phyloP scores from a whole-genome alignment of 2,329 filamentous ascomycete species.

The Stagonosporopsis tanaceti region DNA sequence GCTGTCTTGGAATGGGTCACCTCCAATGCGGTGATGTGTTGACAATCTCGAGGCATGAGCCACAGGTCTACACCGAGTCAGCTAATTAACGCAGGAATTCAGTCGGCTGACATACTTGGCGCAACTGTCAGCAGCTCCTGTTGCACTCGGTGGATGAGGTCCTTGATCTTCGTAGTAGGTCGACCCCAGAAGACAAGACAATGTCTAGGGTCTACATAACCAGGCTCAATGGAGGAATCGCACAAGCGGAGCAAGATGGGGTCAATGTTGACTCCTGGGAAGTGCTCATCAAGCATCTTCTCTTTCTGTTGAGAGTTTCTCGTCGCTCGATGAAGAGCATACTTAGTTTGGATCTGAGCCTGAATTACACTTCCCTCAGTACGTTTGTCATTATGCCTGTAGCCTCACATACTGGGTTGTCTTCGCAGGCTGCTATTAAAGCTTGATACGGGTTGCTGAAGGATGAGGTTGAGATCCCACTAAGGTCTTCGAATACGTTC shows the following conservation, averaged over 20 bases:
- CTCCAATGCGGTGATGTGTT: constrained; percentile 88
- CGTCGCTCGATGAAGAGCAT: constrained; percentile 74
- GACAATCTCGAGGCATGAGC: constrained; percentile 79
- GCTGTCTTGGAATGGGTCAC: constrained; percentile 80
- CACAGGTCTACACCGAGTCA: constrained; percentile 69
- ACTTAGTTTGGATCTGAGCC: constrained; percentile 74
- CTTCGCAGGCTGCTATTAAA: constrained; percentile 71
- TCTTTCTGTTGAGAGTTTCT: constrained; percentile 79
- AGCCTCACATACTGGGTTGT: constrained; percentile 67
- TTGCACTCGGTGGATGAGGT: constrained; percentile 75
- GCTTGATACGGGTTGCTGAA: constrained; percentile 78
- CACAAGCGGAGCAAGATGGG: constrained; percentile 75
- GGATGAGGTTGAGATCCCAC: constrained; percentile 44
- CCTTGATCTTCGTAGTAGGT: constrained; percentile 75
- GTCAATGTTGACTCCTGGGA: constrained; percentile 77
- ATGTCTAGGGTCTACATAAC: constrained; percentile 77
- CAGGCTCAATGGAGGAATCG: constrained; percentile 68
- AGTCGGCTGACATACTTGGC: constrained; percentile 66
- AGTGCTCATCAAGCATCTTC: constrained; percentile 74
- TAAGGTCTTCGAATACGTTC: constrained; percentile 51
- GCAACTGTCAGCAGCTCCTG: constrained; percentile 67
- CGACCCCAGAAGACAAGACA: constrained; percentile 90
- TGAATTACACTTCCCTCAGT: constrained; percentile 41
- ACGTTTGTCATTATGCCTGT: not conserved
- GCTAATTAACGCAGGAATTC: not conserved